A percentile compares a stretch with the other conserved stretches of the same genome.
phyloP scores from a whole-genome alignment of 352 stramenopile species.

The Phytophthora megakarya region DNA sequence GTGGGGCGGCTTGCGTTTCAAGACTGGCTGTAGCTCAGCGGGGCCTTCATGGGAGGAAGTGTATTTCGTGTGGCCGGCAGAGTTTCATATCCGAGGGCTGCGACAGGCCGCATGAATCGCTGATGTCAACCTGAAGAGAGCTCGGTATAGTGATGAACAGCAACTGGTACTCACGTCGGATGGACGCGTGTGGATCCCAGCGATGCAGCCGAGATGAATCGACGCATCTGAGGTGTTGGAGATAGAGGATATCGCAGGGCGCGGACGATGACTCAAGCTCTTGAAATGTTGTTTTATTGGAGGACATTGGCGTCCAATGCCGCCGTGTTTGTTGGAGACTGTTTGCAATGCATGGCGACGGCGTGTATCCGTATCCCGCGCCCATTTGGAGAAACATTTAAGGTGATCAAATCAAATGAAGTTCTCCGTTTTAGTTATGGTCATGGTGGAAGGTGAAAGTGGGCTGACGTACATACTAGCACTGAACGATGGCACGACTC shows the following conservation, averaged over 20 bases:
- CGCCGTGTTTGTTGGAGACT: slow-evolving; percentile 10
- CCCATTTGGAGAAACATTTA: slow-evolving; percentile 25
- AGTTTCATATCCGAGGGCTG: neutral
- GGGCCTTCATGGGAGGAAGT: neutral
- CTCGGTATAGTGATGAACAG: neutral
- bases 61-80: neutral
- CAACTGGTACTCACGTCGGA: neutral
- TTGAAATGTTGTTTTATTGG: slow-evolving; percentile 16
- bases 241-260: slow-evolving; percentile 24
- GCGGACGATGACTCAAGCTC: neutral
- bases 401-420: slow-evolving; percentile 39
- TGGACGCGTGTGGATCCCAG: neutral
- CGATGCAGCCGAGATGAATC: slow-evolving; percentile 11
- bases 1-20: neutral
- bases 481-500: slow-evolving; percentile 31
- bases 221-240: slow-evolving; percentile 29
- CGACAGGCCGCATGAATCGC: neutral
- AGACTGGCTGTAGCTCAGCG: neutral
- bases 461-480: slow-evolving; percentile 31
- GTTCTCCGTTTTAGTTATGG: slow-evolving; percentile 39
- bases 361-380: neutral
- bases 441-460: slow-evolving; percentile 3
- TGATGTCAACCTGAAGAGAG: neutral
- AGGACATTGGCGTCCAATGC: slow-evolving; percentile 9
- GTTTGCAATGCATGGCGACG: slow-evolving; percentile 22